Percentiles rank a stretch among this genome's conserved stretches.
These are phyloP conservation scores for Torulaspora quercuum DNA, from an alignment of 805 yeast species.

Conservation along the genomic window DNA sequence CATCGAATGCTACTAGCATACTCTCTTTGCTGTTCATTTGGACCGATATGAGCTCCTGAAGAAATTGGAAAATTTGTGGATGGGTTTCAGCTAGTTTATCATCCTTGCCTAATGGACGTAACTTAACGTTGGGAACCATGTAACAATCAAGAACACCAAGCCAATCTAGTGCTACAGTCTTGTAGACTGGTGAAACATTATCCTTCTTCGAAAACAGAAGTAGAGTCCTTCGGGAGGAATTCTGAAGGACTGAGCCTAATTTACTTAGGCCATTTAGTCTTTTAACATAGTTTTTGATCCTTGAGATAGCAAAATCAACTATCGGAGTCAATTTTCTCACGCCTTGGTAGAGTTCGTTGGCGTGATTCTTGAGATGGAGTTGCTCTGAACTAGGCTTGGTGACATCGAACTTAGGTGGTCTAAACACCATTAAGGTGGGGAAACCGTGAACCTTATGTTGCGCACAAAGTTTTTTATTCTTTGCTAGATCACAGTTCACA, in stretches of 20 bases:
- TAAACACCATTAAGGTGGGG: constrained; percentile 78
- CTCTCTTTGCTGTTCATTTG: constrained; percentile 21
- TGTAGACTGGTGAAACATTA: constrained; percentile 52
- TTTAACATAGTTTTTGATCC: constrained; percentile 65
- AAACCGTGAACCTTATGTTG: constrained; percentile 65
- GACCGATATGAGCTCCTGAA: constrained; percentile 14
- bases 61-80: constrained; percentile 25
- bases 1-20: constrained; percentile 26
- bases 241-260: constrained; percentile 27
- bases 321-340: constrained; percentile 56
- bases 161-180: constrained; percentile 69
- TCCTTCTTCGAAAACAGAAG: constrained; percentile 53
- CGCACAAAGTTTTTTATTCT: constrained; percentile 67
- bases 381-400: constrained; percentile 22
- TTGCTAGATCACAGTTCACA: constrained; percentile 75
- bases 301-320: constrained; percentile 49
- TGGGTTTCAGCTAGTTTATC: constrained; percentile 14
- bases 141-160: constrained; percentile 49
- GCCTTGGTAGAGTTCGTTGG: constrained; percentile 57
- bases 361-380: constrained; percentile 37
- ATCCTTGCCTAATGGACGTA: constrained; percentile 17
- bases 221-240: constrained; percentile 38
- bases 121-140: constrained; percentile 37
- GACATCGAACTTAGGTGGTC: constrained; percentile 65
- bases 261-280: constrained; percentile 41